phyloP scores from a whole-genome alignment of 768 basidiomycete species.

The Lentinula guzmanii region DNA sequence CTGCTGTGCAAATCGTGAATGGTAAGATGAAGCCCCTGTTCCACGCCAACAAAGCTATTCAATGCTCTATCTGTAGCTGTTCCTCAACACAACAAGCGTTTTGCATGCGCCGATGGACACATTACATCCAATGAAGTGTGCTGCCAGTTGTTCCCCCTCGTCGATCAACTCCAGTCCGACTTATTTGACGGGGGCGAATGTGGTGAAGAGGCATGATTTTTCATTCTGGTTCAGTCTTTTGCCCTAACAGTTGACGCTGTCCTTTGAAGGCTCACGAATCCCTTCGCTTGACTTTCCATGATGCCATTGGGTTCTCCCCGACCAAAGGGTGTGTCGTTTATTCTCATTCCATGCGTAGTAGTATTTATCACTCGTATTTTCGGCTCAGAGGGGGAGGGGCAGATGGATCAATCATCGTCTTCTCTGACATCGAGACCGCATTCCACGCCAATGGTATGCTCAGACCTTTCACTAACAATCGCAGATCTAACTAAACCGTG shows the following conservation, averaged over 20 bases:
- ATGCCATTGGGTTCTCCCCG: slow-evolving; percentile 37
- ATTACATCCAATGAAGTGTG: slow-evolving; percentile 22
- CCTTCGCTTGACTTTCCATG: slow-evolving; percentile 33
- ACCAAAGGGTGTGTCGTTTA: slow-evolving; percentile 20
- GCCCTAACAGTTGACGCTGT: neutral
- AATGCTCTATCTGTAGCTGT: neutral
- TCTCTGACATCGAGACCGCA: slow-evolving; percentile 23
- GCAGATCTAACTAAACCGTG: neutral
- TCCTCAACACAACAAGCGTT: slow-evolving; percentile 12
- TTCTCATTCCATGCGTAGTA: neutral
- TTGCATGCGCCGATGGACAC: slow-evolving; percentile 22
- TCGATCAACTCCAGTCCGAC: slow-evolving; percentile 16
- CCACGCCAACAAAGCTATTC: no score
- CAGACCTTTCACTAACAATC: no score
- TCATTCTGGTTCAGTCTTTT: neutral
- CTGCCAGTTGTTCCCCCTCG: slow-evolving; percentile 20
- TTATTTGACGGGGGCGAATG: slow-evolving; percentile 24
- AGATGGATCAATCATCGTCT: slow-evolving; percentile 32
- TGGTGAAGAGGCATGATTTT: slow-evolving; percentile 17
- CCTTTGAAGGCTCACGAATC: slow-evolving; percentile 19
- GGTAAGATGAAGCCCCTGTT: neutral
- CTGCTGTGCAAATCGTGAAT: neutral
- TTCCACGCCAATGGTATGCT: slow-evolving; percentile 23
- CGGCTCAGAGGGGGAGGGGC: slow-evolving; percentile 15
- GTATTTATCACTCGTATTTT: neutral